Percentiles rank a stretch among this genome's conserved stretches.
phyloP scores from a whole-genome alignment of 2,329 filamentous ascomycete species.

The Trichoderma sp. region DNA sequence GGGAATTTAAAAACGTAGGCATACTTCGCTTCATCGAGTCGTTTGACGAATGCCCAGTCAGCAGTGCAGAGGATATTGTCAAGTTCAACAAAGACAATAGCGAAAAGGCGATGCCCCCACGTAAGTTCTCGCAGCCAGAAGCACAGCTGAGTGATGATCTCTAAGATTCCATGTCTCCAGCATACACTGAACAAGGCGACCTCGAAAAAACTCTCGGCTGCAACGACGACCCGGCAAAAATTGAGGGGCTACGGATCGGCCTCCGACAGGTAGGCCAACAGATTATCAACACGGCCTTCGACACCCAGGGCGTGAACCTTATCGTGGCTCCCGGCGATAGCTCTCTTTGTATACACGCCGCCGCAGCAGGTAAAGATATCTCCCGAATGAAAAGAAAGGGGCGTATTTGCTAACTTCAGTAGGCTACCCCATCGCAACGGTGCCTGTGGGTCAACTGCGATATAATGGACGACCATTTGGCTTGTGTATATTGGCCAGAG shows the following conservation, averaged over 20 bases:
- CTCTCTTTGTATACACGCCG: constrained; percentile 22
- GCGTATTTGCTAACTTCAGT: neutral
- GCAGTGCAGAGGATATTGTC: constrained; percentile 19
- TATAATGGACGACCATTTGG: constrained; percentile 24
- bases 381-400: neutral
- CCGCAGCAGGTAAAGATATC: constrained; percentile 17
- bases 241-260: neutral
- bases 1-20: constrained; percentile 26
- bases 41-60: constrained; percentile 22
- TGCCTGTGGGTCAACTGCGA: constrained; percentile 16
- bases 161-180: neutral
- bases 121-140: constrained; percentile 1
- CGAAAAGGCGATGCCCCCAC: constrained; percentile 21
- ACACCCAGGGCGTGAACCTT: constrained; percentile 11
- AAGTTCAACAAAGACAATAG: constrained; percentile 22
- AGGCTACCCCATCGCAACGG: constrained; percentile 21
- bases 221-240: constrained; percentile 4
- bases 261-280: constrained; percentile 4
- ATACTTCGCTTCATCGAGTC: constrained; percentile 20
- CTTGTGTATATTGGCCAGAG: constrained; percentile 19
- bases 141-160: fast-evolving
- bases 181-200: constrained; percentile 22
- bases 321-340: constrained; percentile 20
- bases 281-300: constrained; percentile 13
- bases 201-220: constrained; percentile 22